These are phyloP conservation scores for Lactifluus rugatus DNA, from an alignment of 768 basidiomycete genomes.

Conservation along the genomic window DNA sequence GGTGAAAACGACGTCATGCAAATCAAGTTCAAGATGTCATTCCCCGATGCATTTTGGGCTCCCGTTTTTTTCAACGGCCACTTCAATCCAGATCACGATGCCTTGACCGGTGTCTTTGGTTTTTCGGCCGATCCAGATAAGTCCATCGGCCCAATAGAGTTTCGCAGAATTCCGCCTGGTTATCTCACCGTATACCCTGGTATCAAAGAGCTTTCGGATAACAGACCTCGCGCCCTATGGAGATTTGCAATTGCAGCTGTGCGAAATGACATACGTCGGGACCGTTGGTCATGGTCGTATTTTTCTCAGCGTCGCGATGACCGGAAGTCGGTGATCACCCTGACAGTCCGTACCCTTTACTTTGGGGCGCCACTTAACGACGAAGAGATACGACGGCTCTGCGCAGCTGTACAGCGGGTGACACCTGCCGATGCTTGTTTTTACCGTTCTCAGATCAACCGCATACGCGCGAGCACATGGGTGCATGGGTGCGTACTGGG, in stretches of 20 bases:
- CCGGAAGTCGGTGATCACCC: constrained; percentile 22
- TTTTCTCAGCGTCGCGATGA: constrained; percentile 26
- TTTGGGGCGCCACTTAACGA: constrained; percentile 20
- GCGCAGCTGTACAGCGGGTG: constrained; percentile 13
- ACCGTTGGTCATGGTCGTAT: constrained; percentile 25
- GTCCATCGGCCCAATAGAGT: constrained; percentile 15
- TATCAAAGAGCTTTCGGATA: constrained; percentile 19
- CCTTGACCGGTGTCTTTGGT: constrained; percentile 2
- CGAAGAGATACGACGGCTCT: constrained; percentile 20
- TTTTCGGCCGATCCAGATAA: neutral
- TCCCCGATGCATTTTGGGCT: neutral
- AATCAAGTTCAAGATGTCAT: constrained; percentile 16
- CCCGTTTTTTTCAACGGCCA: neutral
- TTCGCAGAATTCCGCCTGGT: constrained; percentile 22
- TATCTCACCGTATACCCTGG: constrained; percentile 23
- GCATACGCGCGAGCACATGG: constrained; percentile 20
- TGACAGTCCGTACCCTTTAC: constrained; percentile 20
- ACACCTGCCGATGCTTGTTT: constrained; percentile 24
- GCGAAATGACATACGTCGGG: constrained; percentile 20
- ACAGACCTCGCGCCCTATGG: constrained; percentile 26
- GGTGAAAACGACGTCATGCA: constrained; percentile 8
- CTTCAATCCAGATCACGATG: constrained; percentile 3
- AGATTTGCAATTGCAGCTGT: constrained; percentile 25
- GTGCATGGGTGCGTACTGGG: constrained; percentile 19
- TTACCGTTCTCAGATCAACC: constrained; percentile 19